Conservation (phyloP, 2,329 filamentous ascomycete species). For the Parastagonospora avenae region DNA sequence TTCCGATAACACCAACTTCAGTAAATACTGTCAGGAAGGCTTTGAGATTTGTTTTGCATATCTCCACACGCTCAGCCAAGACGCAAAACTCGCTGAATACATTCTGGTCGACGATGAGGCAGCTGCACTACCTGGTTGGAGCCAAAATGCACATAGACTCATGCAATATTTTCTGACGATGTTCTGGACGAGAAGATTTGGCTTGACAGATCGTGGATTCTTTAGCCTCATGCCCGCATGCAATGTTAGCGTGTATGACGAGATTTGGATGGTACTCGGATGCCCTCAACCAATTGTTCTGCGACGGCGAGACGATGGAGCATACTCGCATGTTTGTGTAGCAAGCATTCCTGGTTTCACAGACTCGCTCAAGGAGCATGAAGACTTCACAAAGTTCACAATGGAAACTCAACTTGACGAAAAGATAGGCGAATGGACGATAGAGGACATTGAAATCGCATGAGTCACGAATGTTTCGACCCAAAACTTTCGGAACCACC, state of each 20-base stretch:
- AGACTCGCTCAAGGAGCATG: neutral
- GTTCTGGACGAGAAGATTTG: neutral
- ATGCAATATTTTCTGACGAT: neutral
- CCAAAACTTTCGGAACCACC: too few species aligned
- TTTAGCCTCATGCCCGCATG: neutral
- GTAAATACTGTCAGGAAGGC: too few species aligned
- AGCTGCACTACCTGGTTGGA: too few species aligned
- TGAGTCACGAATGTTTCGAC: too few species aligned
- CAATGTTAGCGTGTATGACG: neutral
- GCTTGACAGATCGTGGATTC: neutral
- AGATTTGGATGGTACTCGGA: conserved; percentile 6
- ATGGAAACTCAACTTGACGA: conserved; percentile 2
- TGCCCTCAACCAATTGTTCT: neutral
- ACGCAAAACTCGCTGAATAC: too few species aligned
- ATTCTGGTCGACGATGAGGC: too few species aligned
- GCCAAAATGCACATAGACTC: neutral
- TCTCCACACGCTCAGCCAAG: too few species aligned
- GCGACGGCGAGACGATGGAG: neutral
- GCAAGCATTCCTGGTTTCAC: neutral
- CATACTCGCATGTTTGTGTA: conserved; percentile 1
- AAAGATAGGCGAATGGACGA: conserved; percentile 1
- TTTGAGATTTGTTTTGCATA: too few species aligned
- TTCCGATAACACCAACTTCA: neutral
- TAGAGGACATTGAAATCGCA: conserved; percentile 5
- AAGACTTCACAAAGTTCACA: neutral